Conservation (phyloP, 2,329 filamentous ascomycete genomes). For the Rasamsonia emersonii region DNA sequence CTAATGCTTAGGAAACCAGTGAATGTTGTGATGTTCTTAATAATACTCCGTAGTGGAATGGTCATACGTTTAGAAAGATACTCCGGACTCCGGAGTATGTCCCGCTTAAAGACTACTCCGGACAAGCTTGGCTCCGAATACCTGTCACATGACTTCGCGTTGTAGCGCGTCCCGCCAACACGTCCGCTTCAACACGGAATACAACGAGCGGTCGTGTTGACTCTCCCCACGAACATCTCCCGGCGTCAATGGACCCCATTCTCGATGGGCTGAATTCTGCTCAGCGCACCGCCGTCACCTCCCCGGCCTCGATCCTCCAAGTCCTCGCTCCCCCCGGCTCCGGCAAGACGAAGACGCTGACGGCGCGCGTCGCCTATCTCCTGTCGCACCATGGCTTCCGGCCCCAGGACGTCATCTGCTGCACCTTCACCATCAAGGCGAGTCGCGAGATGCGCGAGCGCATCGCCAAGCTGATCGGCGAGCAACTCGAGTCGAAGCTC, state of each 20-base stretch:
- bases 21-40: too few species aligned
- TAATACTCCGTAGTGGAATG: not conserved
- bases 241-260: conserved; percentile 43
- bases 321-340: conserved; percentile 58
- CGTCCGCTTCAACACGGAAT: not conserved
- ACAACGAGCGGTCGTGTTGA: not conserved
- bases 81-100: not conserved
- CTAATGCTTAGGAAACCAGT: too few species aligned
- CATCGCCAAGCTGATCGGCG: conserved; percentile 71
- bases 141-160: conserved; percentile 23
- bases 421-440: conserved; percentile 95
- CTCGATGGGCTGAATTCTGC: conserved; percentile 56
- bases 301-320: conserved; percentile 50
- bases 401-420: conserved; percentile 85
- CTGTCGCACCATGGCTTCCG: conserved; percentile 62
- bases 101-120: not conserved
- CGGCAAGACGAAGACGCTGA: conserved; percentile 93
- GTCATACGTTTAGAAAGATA: not conserved
- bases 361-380: conserved; percentile 83
- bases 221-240: conserved; percentile 2
- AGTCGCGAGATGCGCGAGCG: conserved; percentile 88
- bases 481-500: conserved; percentile 64
- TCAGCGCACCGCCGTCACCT: conserved; percentile 57
- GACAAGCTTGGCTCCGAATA: not conserved
- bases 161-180: conserved; percentile 11